phyloP scores from a whole-genome alignment of 352 stramenopile species.

The Globisporangium yorkense region DNA sequence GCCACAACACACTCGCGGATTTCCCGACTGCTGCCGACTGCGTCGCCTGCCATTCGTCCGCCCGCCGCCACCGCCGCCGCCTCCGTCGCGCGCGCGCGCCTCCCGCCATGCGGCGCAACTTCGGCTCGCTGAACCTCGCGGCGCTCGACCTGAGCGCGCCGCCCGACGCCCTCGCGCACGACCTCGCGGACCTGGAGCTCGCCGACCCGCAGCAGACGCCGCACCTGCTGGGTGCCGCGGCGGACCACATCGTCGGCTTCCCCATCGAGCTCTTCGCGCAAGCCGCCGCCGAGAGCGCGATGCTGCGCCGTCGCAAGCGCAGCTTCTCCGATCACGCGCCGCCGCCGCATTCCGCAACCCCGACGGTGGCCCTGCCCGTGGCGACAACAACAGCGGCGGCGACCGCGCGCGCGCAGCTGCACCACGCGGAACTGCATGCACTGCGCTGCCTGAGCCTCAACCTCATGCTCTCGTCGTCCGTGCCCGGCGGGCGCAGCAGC shows the following conservation, averaged over 20 bases:
- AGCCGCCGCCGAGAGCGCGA: conserved; percentile 11
- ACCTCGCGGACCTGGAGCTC: conserved; percentile 18
- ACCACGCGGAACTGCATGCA: conserved; percentile 39
- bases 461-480: conserved; percentile 31
- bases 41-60: not conserved
- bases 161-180: conserved; percentile 13
- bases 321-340: conserved; percentile 12
- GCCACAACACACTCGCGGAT: not conserved
- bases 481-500: not conserved
- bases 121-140: conserved; percentile 45
- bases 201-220: conserved; percentile 3
- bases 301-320: conserved; percentile 16
- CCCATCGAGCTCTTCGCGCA: conserved; percentile 9
- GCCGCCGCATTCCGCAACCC: not conserved
- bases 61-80: not conserved
- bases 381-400: conserved; percentile 1
- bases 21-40: not conserved
- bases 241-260: conserved; percentile 20
- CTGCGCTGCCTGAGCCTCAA: conserved; percentile 51
- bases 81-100: not conserved
- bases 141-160: conserved; percentile 30
- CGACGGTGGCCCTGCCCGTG: conserved; percentile 17
- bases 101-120: conserved; percentile 44
- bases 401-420: conserved; percentile 20
- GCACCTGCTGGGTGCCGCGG: conserved; percentile 4